Evolutionary conservation across 2,329 filamentous ascomycete species (phyloP).

Genomic region (Hirsutella minnesotensis): DNA sequence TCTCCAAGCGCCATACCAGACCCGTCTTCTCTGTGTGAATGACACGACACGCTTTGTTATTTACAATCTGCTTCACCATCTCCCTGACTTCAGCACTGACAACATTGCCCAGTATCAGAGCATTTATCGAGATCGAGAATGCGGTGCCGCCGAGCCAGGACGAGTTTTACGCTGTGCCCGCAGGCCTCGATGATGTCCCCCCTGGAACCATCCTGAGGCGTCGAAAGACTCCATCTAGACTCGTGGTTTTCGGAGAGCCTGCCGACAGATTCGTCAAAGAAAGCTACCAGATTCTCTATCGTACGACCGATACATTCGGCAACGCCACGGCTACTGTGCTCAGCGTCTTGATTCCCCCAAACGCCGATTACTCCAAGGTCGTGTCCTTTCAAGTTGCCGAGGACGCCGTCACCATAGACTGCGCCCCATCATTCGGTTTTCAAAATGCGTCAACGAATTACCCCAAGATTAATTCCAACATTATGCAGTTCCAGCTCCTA

Average conservation of each 20-base stretch:
- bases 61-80: no score
- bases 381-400: neutral
- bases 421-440: neutral
- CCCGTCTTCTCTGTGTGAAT: no score
- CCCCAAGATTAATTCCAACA: conserved; percentile 20
- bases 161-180: neutral
- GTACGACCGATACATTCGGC: neutral
- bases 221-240: neutral
- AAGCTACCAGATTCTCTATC: neutral
- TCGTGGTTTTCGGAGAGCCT: neutral
- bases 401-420: neutral
- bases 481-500: conserved; percentile 10
- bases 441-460: conserved; percentile 1
- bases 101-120: no score
- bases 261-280: neutral
- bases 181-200: neutral
- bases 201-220: neutral
- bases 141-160: neutral
- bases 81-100: no score
- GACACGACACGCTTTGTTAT: no score
- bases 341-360: neutral
- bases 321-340: neutral
- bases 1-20: no score
- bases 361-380: neutral
- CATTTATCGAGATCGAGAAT: no score